These are phyloP conservation scores for Penicillium glabrum DNA, from an alignment of 2,329 filamentous ascomycete genomes.

Conservation along the genomic window DNA sequence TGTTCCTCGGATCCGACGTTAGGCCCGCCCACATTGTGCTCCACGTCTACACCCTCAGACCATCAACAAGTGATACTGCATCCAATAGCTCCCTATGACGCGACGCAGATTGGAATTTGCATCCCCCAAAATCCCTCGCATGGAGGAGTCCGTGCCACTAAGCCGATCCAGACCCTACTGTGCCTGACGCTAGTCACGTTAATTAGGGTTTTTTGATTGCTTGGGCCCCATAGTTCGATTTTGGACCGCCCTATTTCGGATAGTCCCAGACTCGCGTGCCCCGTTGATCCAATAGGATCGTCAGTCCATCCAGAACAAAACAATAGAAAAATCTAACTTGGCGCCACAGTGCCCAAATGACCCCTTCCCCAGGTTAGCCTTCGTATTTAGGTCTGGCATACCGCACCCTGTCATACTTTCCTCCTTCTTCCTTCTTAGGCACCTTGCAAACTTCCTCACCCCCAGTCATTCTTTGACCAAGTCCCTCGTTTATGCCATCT, in stretches of 20 bases:
- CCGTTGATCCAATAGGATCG: constrained; percentile 12
- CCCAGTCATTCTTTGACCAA: constrained; percentile 17
- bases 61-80: background rate
- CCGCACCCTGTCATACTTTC: constrained; percentile 20
- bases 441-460: constrained; percentile 17
- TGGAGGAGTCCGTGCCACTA: background rate
- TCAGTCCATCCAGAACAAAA: background rate
- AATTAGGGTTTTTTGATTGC: constrained; percentile 9
- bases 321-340: background rate
- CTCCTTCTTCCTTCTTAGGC: constrained; percentile 11
- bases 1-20: background rate
- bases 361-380: constrained; percentile 14
- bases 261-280: constrained; percentile 17
- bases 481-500: constrained; percentile 12
- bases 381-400: constrained; percentile 20
- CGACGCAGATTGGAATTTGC: background rate
- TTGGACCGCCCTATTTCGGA: constrained; percentile 18
- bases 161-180: constrained; percentile 7
- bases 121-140: background rate
- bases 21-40: background rate
- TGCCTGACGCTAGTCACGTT: constrained; percentile 1
- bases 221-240: constrained; percentile 20
- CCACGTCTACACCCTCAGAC: background rate
- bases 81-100: background rate
- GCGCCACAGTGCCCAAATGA: constrained; percentile 5